These are phyloP conservation scores for Shiraia bambusicola DNA, from an alignment of 2,329 filamentous ascomycete genomes.

Conservation along the genomic window DNA sequence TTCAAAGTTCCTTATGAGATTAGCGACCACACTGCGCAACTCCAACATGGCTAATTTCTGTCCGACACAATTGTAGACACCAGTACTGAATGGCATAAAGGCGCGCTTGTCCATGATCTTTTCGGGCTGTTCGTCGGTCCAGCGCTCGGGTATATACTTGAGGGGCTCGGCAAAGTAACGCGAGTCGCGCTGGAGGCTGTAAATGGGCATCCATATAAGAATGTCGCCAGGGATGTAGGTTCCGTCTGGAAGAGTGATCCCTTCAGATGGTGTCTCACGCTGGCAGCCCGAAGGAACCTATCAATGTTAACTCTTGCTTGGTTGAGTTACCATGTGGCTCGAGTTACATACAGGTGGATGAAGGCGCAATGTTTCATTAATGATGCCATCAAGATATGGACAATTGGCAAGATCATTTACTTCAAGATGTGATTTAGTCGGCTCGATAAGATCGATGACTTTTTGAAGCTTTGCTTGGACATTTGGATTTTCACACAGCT, in stretches of 20 bases:
- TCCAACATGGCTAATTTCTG: conserved; percentile 67
- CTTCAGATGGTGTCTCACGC: conserved; percentile 37
- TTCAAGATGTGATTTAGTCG: conserved; percentile 25
- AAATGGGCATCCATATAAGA: conserved; percentile 33
- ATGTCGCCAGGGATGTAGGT: conserved; percentile 35
- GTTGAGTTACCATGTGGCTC: neutral
- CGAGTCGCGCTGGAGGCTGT: conserved; percentile 33
- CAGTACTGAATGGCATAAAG: conserved; percentile 71
- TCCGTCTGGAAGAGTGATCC: conserved; percentile 32
- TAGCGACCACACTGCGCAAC: conserved; percentile 62
- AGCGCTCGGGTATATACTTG: conserved; percentile 34
- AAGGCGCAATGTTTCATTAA: conserved; percentile 34
- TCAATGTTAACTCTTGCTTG: conserved; percentile 5
- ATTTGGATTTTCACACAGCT: conserved; percentile 29
- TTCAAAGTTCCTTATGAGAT: conserved; percentile 63
- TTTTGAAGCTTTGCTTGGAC: conserved; percentile 26
- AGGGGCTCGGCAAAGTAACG: conserved; percentile 29
- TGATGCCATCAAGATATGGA: conserved; percentile 34
- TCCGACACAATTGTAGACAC: conserved; percentile 69
- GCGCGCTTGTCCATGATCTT: conserved; percentile 49
- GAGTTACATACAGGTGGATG: conserved; percentile 28
- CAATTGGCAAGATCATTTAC: conserved; percentile 28
- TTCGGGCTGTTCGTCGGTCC: conserved; percentile 27
- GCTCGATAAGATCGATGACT: conserved; percentile 17
- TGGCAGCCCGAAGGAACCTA: conserved; percentile 34